phyloP scores from a whole-genome alignment of 2,329 filamentous ascomycete species.

The Colletotrichum orbiculare region DNA sequence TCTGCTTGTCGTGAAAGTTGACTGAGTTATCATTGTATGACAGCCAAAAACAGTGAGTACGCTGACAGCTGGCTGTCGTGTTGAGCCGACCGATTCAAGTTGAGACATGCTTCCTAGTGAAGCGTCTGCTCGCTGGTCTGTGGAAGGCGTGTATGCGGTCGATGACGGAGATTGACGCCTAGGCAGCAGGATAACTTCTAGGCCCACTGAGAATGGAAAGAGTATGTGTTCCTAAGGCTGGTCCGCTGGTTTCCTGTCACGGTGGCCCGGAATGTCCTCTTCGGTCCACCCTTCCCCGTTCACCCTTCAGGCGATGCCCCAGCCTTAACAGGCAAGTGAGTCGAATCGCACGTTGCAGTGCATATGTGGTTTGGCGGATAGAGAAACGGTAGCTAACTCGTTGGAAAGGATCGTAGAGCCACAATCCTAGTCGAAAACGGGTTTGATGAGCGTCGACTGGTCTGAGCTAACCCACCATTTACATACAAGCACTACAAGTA shows the following conservation, averaged over 20 bases:
- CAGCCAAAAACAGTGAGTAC: no score
- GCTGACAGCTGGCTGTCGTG: no score
- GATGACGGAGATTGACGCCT: constrained; percentile 1
- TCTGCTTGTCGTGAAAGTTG: no score
- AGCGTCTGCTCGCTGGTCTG: constrained; percentile 6
- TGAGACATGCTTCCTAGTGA: not conserved
- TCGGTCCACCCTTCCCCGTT: no score
- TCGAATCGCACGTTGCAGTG: not conserved
- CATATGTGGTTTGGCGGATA: not conserved
- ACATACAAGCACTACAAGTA: not conserved
- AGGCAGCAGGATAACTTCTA: constrained; percentile 33
- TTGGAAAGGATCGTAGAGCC: constrained; percentile 27
- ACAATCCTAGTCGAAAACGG: not conserved
- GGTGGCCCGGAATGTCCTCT: constrained; percentile 20
- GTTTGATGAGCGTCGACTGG: constrained; percentile 7
- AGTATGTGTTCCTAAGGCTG: constrained; percentile 3
- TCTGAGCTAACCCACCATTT: constrained; percentile 5
- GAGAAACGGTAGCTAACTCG: no score
- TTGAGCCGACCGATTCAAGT: no score
- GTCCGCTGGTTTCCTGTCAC: constrained; percentile 28
- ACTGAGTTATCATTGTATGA: no score
- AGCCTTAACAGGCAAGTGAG: constrained; percentile 8
- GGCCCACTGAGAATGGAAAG: constrained; percentile 4
- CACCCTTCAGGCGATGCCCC: not conserved
- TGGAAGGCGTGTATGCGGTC: not conserved